Percentiles rank a stretch among this genome's conserved stretches.
Evolutionary conservation across 129 eudicot species (phyloP).

Genomic region (Pulicaria dysenterica): DNA sequence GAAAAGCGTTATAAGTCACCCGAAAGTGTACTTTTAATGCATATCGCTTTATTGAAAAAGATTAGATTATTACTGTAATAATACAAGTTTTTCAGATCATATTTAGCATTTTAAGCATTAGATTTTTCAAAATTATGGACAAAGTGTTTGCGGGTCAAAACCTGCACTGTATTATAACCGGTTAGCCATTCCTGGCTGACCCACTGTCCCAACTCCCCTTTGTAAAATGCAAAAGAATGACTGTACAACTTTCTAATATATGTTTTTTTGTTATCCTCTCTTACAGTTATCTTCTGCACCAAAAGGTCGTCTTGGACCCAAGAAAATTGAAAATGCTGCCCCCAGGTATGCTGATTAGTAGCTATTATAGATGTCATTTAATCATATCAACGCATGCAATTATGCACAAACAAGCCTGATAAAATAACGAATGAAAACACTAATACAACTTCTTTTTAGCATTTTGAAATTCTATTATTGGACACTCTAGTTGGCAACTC

Average conservation of each 20-base stretch:
- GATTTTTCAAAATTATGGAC: background rate
- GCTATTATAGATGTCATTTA: background rate
- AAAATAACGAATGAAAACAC: background rate
- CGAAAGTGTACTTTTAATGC: background rate
- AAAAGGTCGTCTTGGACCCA: slow-evolving; percentile 79
- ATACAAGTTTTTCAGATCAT: background rate
- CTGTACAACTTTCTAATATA: slow-evolving; percentile 18
- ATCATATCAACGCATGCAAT: background rate
- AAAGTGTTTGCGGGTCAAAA: background rate
- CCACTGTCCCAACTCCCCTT: too few relatives aligned
- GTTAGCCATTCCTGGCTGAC: too few relatives aligned
- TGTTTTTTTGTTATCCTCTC: background rate
- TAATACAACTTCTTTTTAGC: background rate
- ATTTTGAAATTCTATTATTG: background rate
- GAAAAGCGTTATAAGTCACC: background rate
- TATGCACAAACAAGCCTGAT: slow-evolving; percentile 1
- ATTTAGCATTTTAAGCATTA: background rate
- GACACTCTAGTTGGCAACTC: background rate
- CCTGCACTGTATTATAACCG: background rate
- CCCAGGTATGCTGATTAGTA: slow-evolving; percentile 54
- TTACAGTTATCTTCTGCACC: slow-evolving; percentile 85
- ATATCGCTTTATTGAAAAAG: background rate
- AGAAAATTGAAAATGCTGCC: slow-evolving; percentile 61
- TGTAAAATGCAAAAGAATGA: background rate
- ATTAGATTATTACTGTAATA: background rate